These are phyloP conservation scores for Litsea cubeba DNA, from an alignment of 164 flowering plant genomes.

Conservation along the genomic window DNA sequence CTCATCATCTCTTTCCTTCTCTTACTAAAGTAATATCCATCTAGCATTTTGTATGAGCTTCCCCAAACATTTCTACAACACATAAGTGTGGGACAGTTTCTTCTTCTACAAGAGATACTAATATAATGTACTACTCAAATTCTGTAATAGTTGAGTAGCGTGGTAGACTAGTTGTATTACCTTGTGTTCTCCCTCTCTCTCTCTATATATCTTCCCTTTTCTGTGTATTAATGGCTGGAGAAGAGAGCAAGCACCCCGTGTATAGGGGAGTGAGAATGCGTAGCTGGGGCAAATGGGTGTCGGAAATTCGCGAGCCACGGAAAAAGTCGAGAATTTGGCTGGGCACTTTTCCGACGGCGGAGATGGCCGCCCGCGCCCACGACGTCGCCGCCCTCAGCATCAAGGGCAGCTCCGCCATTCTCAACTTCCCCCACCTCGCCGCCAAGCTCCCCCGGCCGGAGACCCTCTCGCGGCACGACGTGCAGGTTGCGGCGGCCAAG, in stretches of 20 bases:
- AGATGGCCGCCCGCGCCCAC: slow-evolving; percentile 92
- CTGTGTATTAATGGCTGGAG: slow-evolving; percentile 8
- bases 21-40: background rate
- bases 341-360: slow-evolving; percentile 71
- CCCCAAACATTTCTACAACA: too few relatives aligned
- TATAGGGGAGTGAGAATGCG: slow-evolving; percentile 82
- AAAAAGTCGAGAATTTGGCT: slow-evolving; percentile 91
- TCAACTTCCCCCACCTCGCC: slow-evolving; percentile 72
- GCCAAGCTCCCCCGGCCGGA: slow-evolving; percentile 53
- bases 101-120: too few relatives aligned
- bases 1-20: background rate
- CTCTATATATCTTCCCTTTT: background rate
- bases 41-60: too few relatives aligned
- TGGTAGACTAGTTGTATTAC: background rate
- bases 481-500: slow-evolving; percentile 68
- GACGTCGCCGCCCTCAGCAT: slow-evolving; percentile 72
- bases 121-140: too few relatives aligned
- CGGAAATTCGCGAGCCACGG: slow-evolving; percentile 83
- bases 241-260: slow-evolving; percentile 41
- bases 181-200: background rate
- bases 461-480: slow-evolving; percentile 48
- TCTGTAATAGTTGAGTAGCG: background rate
- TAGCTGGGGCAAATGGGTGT: slow-evolving; percentile 92
- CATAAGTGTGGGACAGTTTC: too few relatives aligned
- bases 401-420: slow-evolving; percentile 62